A percentile compares a stretch with the other conserved stretches of the same genome.
Conservation (phyloP, 2,329 filamentous ascomycete species). For the Hypoxylon sp. region DNA sequence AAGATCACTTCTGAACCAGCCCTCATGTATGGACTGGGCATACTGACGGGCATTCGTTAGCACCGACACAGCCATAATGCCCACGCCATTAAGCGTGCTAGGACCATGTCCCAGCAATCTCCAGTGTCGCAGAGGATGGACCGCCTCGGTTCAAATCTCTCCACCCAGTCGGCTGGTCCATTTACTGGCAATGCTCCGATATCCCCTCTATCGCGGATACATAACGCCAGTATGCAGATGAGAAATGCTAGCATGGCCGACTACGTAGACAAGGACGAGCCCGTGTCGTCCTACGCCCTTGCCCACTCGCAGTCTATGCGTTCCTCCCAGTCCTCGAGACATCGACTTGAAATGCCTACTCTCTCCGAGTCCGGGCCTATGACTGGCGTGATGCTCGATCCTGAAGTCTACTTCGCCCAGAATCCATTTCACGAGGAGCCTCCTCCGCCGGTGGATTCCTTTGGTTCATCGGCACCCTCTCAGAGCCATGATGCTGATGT, state of each 20-base stretch:
- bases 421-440: conserved; percentile 43
- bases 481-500: conserved; percentile 47
- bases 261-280: conserved; percentile 54
- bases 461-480: conserved; percentile 36
- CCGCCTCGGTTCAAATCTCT: conserved; percentile 61
- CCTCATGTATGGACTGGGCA: conserved; percentile 29
- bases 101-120: conserved; percentile 56
- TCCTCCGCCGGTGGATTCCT: conserved; percentile 30
- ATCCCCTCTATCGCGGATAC: conserved; percentile 54
- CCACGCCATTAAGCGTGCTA: conserved; percentile 54
- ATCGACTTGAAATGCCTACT: conserved; percentile 54
- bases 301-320: conserved; percentile 47
- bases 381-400: conserved; percentile 57
- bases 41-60: conserved; percentile 47
- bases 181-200: conserved; percentile 57
- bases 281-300: conserved; percentile 49
- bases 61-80: conserved; percentile 47
- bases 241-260: conserved; percentile 50
- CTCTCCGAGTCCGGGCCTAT: conserved; percentile 55
- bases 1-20: conserved; percentile 46
- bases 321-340: conserved; percentile 47
- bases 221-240: conserved; percentile 42
- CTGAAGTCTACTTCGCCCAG: conserved; percentile 58
- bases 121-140: conserved; percentile 59
- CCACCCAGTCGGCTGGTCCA: conserved; percentile 58